Conservation (phyloP, 108 stramenopile genomes). For the Nannochloropsis granulata region DNA sequence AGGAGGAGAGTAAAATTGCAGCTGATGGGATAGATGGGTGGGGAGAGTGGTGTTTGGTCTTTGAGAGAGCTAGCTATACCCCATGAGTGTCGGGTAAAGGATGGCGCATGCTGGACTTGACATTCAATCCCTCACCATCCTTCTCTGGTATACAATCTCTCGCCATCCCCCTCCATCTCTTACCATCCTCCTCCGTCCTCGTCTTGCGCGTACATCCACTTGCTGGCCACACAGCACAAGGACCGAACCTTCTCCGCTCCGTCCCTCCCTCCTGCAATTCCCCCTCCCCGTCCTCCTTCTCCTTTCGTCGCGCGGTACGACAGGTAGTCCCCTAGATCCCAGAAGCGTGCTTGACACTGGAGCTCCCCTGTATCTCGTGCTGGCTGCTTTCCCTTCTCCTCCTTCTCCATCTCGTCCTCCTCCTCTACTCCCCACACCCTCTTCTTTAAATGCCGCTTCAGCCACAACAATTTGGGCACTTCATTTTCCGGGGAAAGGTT, state of each 20-base stretch:
- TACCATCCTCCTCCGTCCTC: background rate
- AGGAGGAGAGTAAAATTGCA: too few relatives aligned
- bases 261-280: too few relatives aligned
- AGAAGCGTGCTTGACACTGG: background rate
- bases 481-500: slow-evolving; percentile 12
- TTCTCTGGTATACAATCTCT: too few relatives aligned
- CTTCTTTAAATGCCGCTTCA: background rate
- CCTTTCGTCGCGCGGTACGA: background rate
- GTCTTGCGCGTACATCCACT: background rate
- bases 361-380: background rate
- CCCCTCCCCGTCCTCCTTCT: background rate
- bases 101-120: too few relatives aligned
- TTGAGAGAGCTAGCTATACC: too few relatives aligned
- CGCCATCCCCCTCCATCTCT: background rate
- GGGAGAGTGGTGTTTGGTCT: too few relatives aligned
- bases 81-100: too few relatives aligned
- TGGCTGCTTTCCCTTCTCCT: background rate
- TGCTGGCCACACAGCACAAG: slow-evolving; percentile 6
- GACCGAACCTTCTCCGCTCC: background rate
- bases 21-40: too few relatives aligned
- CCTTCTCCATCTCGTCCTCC: background rate
- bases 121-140: too few relatives aligned
- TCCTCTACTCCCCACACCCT: background rate
- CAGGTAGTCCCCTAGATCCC: slow-evolving; percentile 11
- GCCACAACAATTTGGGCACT: slow-evolving; percentile 9